These are phyloP conservation scores for Fusarium pilosicola DNA, from an alignment of 2,329 filamentous ascomycete genomes.

Conservation along the genomic window DNA sequence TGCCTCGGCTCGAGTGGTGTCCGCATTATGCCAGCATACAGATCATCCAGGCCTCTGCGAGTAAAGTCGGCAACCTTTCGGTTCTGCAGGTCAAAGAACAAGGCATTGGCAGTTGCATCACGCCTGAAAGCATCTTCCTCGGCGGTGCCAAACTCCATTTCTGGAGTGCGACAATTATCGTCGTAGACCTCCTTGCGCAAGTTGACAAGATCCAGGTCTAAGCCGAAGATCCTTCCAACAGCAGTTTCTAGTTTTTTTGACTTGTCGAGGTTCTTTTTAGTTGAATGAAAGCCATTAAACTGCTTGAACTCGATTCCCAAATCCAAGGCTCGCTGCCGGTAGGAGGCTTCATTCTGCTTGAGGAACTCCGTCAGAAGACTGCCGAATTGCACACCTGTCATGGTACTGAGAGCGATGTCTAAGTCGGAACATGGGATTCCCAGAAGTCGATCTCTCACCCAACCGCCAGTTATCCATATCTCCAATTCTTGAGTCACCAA, in stretches of 20 bases:
- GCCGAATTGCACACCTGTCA: neutral
- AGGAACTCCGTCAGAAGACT: neutral
- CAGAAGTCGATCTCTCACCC: neutral
- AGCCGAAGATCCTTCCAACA: neutral
- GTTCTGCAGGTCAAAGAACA: neutral
- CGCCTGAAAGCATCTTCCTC: neutral
- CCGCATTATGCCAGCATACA: neutral
- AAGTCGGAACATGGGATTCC: neutral
- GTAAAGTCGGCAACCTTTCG: neutral
- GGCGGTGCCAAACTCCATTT: neutral
- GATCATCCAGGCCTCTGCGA: neutral
- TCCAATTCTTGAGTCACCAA: neutral
- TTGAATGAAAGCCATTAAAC: neutral
- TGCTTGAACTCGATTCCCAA: neutral
- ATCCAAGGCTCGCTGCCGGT: neutral
- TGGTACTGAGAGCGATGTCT: neutral
- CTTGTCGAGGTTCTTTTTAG: neutral
- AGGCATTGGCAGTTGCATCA: neutral
- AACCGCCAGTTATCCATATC: neutral
- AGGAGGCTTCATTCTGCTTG: neutral
- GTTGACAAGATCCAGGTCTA: neutral
- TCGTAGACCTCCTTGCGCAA: neutral
- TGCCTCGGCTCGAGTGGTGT: conserved; percentile 1
- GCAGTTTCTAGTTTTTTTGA: neutral
- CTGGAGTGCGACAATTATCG: neutral